Evolutionary conservation across 495 filamentous ascomycete genomes (phyloP), one percentile per base, ranked within the genome.

Genomic region (Talaromyces nanjingensis): DNA sequence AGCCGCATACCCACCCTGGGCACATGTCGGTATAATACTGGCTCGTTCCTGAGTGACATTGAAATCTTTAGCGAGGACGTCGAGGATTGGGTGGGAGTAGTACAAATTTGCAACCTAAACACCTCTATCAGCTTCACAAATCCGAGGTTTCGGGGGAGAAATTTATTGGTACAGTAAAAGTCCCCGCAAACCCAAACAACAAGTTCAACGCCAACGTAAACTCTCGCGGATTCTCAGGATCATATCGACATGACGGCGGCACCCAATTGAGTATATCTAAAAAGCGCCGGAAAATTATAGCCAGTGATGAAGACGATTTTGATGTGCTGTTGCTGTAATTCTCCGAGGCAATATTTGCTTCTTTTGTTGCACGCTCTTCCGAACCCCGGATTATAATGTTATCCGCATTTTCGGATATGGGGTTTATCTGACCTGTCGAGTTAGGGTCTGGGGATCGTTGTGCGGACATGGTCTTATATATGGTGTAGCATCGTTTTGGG

Each of bases 1-100:
- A 1, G 76, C 77, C 5, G 89, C 89, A 74, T 96, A 96, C 4
- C 91, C 91, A 4, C 89, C 89, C 69, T 96, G 91, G 71, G 88
- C 89, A 6, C 91, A 74, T 0, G 91, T 93, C 11, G 91, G 90
- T 54, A 96, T 82, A 11, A 84, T 73, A 4, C 84, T 84, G 16
- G 83, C 74, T 18, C 72, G 71, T 66, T 86, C 83, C 57, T 86
- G 80, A 16, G 75, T 79, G 45, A 90, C 86, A 61, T 77, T 27
- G 64, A 91, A 90, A 33, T 83, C 82, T 9, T 74, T 65, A 1
- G 88, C 87, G 33, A 91, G 78, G 27, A 82, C 77, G 70, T 89
- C 84, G 12, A 90, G 76, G 59, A 91, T 84, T 0, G 88, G 86
- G 60, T 91, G 87, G 52, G 82, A 84, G 70, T 90, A 91, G 72